Base-by-base conservation (phyloP, 441 rosid genomes). In the Mallotus repandus region DNA sequence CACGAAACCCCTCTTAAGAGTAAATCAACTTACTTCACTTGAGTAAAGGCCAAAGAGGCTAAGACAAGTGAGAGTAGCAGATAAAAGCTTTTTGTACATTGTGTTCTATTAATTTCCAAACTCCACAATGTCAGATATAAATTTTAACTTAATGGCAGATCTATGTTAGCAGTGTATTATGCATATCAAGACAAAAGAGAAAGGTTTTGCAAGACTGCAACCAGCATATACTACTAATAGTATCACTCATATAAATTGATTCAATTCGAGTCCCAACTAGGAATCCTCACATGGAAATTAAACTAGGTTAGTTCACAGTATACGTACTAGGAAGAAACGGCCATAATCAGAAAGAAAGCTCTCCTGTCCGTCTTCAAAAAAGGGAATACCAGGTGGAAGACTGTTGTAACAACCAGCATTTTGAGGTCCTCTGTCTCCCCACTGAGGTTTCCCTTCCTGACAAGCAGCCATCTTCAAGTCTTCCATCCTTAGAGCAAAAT, bases 331-430 rank as follows among this genome's bases (percentile, higher is more conserved):
- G 87, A 88, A 88, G 79, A 86, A 88, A 77, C 85, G 81, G 18
- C 89, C 92, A 76, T 88, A 86, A 81, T 88, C 89, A 71, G 90
- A 88, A 72, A 88, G 85, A 85, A 88, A 88, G 80, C 79, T 84
- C 73, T 85, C 89, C 55, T 82, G 75, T 57, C 92, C 92, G 76
- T 81, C 89, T 71, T 82, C 89, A 70, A 86, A 86, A 76, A 88
- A 88, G 6, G 89, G 86, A 74, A 84, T 86, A 46, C 83, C 89
- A 32, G 81, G 73, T 22, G 85, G 92, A 81, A 82, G 75, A 68
- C 89, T 86, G 60, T 86, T 88, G 80, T 88, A 86, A 81, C 85
- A 85, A 69, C 90, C 90, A 12, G 87, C 83, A 74, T 79, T 84
- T 70, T 81, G 87, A 38, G 90, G 90, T 62, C 86, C 86, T 77